Evolutionary conservation across 2,329 filamentous ascomycete genomes (phyloP).

Genomic region (Emergomyces pasteurianus): DNA sequence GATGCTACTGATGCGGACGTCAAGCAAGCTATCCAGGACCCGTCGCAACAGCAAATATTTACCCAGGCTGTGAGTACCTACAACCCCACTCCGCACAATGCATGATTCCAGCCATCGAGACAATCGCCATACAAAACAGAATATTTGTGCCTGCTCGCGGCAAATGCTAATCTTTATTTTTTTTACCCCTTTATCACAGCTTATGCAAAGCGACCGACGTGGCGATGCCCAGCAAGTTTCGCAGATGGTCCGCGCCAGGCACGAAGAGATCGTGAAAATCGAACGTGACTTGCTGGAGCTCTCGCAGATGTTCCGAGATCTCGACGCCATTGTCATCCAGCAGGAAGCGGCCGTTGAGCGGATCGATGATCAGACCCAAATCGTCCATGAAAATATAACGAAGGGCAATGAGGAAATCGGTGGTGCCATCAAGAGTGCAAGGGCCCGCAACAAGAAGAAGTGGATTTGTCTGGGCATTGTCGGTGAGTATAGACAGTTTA

Average conservation of each 20-base stretch:
- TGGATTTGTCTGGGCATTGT: conserved; percentile 82
- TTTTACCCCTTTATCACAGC: conserved; percentile 24
- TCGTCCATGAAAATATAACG: conserved; percentile 71
- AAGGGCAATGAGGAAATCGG: conserved; percentile 76
- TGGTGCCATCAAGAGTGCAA: conserved; percentile 69
- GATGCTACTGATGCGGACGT: conserved; percentile 71
- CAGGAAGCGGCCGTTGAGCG: conserved; percentile 69
- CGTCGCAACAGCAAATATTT: conserved; percentile 63
- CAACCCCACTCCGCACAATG: background rate
- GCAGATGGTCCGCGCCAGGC: conserved; percentile 67
- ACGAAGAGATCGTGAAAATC: conserved; percentile 82
- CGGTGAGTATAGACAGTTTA: conserved; percentile 32
- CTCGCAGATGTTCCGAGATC: conserved; percentile 75
- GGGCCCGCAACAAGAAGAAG: conserved; percentile 80
- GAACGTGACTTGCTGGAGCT: conserved; percentile 82
- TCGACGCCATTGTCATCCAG: conserved; percentile 74
- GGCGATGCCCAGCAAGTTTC: conserved; percentile 72
- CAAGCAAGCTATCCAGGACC: conserved; percentile 61
- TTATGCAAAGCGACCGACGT: conserved; percentile 68
- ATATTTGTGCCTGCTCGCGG: background rate
- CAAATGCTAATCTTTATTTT: background rate
- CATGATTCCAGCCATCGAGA: background rate
- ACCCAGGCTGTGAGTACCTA: conserved; percentile 52
- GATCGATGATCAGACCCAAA: conserved; percentile 78
- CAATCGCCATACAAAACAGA: background rate